Base-by-base conservation (phyloP, 2,329 filamentous ascomycete genomes). In the Aspergillus vadensis region DNA sequence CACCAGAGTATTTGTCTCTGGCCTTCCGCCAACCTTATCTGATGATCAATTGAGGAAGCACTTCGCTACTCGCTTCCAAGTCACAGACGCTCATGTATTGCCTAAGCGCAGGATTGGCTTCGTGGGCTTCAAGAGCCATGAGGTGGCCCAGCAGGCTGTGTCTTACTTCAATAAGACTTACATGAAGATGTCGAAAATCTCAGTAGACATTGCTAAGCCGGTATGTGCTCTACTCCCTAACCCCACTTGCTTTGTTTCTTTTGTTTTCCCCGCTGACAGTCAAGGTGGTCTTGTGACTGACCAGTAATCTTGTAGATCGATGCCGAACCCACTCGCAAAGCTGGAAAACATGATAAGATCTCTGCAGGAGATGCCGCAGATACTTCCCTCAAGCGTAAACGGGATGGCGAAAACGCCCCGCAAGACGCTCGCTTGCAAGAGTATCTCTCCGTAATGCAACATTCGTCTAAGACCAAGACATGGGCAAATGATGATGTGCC, bases 91-190 rank as follows among this genome's bases (percentile, higher is more conserved):
- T 70, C 96, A 96, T 83, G 86, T 97, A 74, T 91, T 98, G 73
- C 86, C 91, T 5, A 88, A 92, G 72, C 87, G 95, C 70, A 87
- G 93, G 68, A 97, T 99, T 77, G 95, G 93, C 69, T 99, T 97
- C 83, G 87, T 99, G 62, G 95, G 95, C 64, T 98, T 94, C 83
- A 93, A 91, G 79, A 91, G 86, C 55, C 81, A 90, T 14, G 87
- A 94, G 63, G 89, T 91, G 74, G 95, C 95, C 59, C 82, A 86
- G 59, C 86, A 88, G 72, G 94, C 95, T 48, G 90, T 96, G 74
- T 93, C 91, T 77, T 96, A 97, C 81, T 97, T 97, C 83, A 93
- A 99, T 82, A 91, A 87, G 75, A 89, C 93, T 65, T 99, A 92
- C 78, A 92, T 99, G 70, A 91, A 92, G 69, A 95, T 97, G 91